Percentiles rank a stretch among this genome's conserved stretches.
These are phyloP conservation scores for Escovopsis weberi DNA, from an alignment of 2,329 filamentous ascomycete species.

Conservation along the genomic window DNA sequence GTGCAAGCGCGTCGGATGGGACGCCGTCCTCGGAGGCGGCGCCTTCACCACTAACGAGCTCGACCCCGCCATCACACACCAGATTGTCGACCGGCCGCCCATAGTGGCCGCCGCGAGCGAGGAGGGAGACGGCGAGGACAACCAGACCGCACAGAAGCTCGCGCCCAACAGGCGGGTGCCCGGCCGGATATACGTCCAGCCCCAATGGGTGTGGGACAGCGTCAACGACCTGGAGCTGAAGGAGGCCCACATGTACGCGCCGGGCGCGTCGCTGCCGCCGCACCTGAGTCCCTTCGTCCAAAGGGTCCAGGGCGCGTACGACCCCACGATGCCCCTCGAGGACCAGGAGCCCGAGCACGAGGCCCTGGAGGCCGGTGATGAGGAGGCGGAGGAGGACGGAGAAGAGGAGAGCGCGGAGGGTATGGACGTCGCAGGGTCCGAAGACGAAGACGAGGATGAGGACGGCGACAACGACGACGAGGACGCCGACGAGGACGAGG, in stretches of 20 bases:
- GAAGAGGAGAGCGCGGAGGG: slow-evolving; percentile 25
- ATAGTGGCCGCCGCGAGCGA: slow-evolving; percentile 44
- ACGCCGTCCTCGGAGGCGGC: slow-evolving; percentile 75
- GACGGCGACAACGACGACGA: slow-evolving; percentile 37
- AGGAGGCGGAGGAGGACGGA: slow-evolving; percentile 32
- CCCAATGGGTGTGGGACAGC: slow-evolving; percentile 98
- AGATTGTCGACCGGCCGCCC: slow-evolving; percentile 82
- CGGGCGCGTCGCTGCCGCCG: slow-evolving; percentile 77
- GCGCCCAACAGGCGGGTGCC: slow-evolving; percentile 59
- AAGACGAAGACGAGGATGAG: slow-evolving; percentile 50
- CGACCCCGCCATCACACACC: slow-evolving; percentile 84
- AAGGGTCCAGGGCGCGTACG: slow-evolving; percentile 73
- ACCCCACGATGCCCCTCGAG: slow-evolving; percentile 71
- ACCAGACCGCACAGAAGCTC: slow-evolving; percentile 46
- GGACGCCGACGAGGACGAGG: slow-evolving; percentile 33
- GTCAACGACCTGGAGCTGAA: slow-evolving; percentile 85
- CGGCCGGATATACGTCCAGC: slow-evolving; percentile 86
- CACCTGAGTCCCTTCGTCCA: slow-evolving; percentile 96
- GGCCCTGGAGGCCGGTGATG: slow-evolving; percentile 55
- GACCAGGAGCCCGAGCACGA: slow-evolving; percentile 83
- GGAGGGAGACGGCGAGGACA: slow-evolving; percentile 39
- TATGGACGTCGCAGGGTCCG: slow-evolving; percentile 35
- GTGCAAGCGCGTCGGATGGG: slow-evolving; percentile 93
- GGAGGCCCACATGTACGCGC: slow-evolving; percentile 74
- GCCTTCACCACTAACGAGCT: slow-evolving; percentile 83